A percentile compares a stretch with the other conserved stretches of the same genome.
Evolutionary conservation across 495 filamentous ascomycete species (phyloP).

Genomic region (Xylaria curta): DNA sequence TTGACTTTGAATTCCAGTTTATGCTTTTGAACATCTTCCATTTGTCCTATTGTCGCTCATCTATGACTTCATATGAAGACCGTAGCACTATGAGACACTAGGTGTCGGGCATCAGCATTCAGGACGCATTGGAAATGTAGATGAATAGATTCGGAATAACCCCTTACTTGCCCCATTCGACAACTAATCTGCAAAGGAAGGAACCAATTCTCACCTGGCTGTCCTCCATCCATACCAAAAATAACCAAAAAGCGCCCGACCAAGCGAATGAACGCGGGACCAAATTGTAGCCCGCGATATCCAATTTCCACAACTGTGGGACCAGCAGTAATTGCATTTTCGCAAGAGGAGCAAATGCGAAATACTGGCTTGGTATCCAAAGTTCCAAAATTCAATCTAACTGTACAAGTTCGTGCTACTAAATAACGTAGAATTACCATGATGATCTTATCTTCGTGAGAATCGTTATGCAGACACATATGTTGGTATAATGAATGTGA

Average conservation of each 20-base stretch:
- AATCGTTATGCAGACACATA: constrained; percentile 20
- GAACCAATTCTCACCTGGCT: constrained; percentile 9
- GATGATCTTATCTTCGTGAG: constrained; percentile 20
- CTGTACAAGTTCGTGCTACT: constrained; percentile 20
- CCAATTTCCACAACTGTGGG: not conserved
- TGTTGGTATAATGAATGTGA: constrained; percentile 1
- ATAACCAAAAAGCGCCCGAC: constrained; percentile 3
- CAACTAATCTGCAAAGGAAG: constrained; percentile 7
- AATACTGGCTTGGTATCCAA: constrained; percentile 1
- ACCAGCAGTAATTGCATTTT: not conserved
- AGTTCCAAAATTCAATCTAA: constrained; percentile 22
- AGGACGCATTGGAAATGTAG: not conserved
- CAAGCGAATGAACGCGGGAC: constrained; percentile 17
- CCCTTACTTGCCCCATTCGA: constrained; percentile 1
- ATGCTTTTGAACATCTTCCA: not conserved
- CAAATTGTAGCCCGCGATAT: not conserved
- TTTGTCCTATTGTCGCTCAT: not conserved
- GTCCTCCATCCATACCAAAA: not conserved
- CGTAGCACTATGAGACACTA: not conserved
- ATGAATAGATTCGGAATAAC: not conserved
- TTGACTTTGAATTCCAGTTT: not conserved
- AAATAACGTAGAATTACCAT: not conserved
- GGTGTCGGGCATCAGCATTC: not conserved
- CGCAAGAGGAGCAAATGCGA: constrained; percentile 3
- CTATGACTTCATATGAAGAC: not conserved